Percentiles rank a stretch among this genome's conserved stretches.
Conservation (phyloP, 2,329 filamentous ascomycete genomes). For the Cladophialophora bantiana region DNA sequence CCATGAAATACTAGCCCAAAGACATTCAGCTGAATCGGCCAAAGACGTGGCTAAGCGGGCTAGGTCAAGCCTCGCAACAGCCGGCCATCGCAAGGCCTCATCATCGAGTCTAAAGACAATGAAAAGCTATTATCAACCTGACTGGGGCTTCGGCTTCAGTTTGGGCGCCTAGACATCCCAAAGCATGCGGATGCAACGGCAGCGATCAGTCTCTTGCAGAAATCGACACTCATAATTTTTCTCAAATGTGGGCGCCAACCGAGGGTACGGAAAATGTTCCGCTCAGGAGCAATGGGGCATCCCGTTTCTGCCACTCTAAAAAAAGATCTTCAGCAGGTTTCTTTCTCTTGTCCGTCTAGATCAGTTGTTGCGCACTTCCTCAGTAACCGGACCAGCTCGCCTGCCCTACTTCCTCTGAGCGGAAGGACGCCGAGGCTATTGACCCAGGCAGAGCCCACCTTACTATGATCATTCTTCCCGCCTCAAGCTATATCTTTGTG, state of each 20-base stretch:
- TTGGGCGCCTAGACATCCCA: not conserved
- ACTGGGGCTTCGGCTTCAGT: not conserved
- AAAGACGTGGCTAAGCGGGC: not conserved
- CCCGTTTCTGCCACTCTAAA: not conserved
- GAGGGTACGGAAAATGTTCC: conserved; percentile 23
- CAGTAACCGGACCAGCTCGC: not conserved
- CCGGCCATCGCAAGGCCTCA: not conserved
- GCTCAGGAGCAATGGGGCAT: not conserved
- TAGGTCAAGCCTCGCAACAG: not conserved
- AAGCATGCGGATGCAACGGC: not conserved
- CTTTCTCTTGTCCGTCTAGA: not conserved
- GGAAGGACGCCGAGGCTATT: conserved; percentile 8
- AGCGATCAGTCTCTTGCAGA: not conserved
- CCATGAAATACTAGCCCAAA: not conserved
- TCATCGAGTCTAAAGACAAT: not conserved
- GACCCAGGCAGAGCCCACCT: not conserved
- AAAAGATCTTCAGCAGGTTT: not conserved
- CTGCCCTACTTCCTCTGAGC: not conserved
- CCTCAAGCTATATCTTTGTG: not conserved
- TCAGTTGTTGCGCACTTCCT: not conserved
- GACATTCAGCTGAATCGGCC: not conserved
- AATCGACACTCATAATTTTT: not conserved
- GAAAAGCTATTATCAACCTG: not conserved
- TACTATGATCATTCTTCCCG: not conserved
- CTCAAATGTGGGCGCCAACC: not conserved